Percentiles rank a stretch among this genome's conserved stretches.
These are phyloP conservation scores for Aspergillus sclerotioniger DNA, from an alignment of 495 filamentous ascomycete genomes.

Conservation along the genomic window DNA sequence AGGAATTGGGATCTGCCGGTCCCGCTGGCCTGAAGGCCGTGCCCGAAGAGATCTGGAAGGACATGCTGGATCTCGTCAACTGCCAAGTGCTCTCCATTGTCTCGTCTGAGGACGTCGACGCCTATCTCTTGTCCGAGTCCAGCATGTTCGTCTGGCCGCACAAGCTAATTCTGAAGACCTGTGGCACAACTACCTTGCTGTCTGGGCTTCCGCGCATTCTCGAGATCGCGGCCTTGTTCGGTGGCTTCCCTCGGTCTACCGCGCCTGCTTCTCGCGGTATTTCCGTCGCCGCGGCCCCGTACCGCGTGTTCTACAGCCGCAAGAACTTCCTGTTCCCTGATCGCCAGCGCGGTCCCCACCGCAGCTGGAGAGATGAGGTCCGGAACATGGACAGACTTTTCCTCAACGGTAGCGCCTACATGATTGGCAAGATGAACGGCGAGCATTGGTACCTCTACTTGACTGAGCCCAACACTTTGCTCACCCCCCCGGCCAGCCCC, in stretches of 20 bases:
- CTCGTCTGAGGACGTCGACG: conserved; percentile 92
- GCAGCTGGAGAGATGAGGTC: conserved; percentile 97
- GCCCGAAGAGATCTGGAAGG: conserved; percentile 80
- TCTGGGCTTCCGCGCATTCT: conserved; percentile 85
- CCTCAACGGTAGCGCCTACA: conserved; percentile 91
- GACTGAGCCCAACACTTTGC: conserved; percentile 74
- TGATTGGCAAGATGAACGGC: conserved; percentile 99
- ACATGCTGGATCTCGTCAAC: conserved; percentile 95
- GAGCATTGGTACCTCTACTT: conserved; percentile 99
- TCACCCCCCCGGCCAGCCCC: conserved; percentile 85
- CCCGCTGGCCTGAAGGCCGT: conserved; percentile 86
- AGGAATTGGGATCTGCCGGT: conserved; percentile 66
- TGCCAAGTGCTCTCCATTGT: conserved; percentile 97
- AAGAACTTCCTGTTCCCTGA: conserved; percentile 98
- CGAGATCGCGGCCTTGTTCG: conserved; percentile 82
- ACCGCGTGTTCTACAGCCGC: conserved; percentile 96
- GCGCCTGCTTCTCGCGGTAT: conserved; percentile 54
- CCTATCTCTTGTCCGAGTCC: conserved; percentile 96
- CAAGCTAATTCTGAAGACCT: conserved; percentile 98
- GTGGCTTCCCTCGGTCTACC: conserved; percentile 73
- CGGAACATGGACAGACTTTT: conserved; percentile 86
- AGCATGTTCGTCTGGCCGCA: conserved; percentile 99
- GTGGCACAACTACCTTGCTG: conserved; percentile 93
- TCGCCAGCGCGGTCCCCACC: conserved; percentile 89
- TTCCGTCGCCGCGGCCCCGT: conserved; percentile 74